These are phyloP conservation scores for Cystobasidium sp. DNA, from an alignment of 1,284 basidiomycete genomes.

Conservation along the genomic window DNA sequence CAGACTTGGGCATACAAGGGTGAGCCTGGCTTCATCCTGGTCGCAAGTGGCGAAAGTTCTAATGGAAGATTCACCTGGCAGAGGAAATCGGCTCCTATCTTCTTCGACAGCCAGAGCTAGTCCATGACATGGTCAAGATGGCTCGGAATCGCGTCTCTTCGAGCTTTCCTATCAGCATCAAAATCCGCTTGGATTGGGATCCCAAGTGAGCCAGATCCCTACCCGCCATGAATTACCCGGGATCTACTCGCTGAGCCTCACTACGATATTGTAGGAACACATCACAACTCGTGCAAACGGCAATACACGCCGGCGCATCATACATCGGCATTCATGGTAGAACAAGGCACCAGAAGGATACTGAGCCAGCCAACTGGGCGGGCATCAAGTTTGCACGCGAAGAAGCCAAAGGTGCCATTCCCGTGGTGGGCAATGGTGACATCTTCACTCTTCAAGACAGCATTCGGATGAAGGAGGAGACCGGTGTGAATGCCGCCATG, in stretches of 20 bases:
- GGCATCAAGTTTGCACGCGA: slow-evolving; percentile 64
- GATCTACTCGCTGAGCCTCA: not conserved
- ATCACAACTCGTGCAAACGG: slow-evolving; percentile 61
- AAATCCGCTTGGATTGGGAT: slow-evolving; percentile 65
- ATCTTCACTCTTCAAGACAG: slow-evolving; percentile 63
- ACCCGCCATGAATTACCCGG: not conserved
- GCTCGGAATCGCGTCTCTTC: slow-evolving; percentile 63
- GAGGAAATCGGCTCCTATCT: slow-evolving; percentile 66
- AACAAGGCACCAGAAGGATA: slow-evolving; percentile 62
- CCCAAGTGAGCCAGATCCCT: slow-evolving; percentile 54
- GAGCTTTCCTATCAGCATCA: slow-evolving; percentile 64
- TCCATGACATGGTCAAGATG: slow-evolving; percentile 63
- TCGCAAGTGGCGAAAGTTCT: not conserved
- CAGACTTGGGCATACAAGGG: slow-evolving; percentile 54
- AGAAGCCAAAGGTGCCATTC: slow-evolving; percentile 61
- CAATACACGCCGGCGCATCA: slow-evolving; percentile 59
- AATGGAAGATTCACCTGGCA: not conserved
- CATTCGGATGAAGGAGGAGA: slow-evolving; percentile 58
- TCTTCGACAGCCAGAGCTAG: slow-evolving; percentile 64
- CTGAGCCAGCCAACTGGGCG: slow-evolving; percentile 62
- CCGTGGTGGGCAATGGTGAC: slow-evolving; percentile 66
- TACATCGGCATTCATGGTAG: slow-evolving; percentile 66
- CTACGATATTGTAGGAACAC: slow-evolving; percentile 57
- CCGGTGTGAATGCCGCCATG: slow-evolving; percentile 65
- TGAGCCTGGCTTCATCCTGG: not conserved